Conservation (phyloP, 768 basidiomycete species). For the Suillus tomentosus region DNA sequence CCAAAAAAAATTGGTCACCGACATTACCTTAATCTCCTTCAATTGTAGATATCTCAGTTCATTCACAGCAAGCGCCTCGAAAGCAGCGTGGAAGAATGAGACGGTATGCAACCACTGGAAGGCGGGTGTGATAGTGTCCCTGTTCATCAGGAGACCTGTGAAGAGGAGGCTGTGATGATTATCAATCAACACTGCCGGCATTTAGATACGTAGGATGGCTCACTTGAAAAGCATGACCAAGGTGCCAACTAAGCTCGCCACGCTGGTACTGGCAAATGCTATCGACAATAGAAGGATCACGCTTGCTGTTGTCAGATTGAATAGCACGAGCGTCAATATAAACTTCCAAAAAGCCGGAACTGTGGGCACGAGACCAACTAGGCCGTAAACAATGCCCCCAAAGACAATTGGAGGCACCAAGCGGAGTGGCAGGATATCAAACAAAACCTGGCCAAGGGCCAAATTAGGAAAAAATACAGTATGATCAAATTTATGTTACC, state of each 20-base stretch:
- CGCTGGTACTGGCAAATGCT: slow-evolving; percentile 79
- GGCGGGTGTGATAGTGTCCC: slow-evolving; percentile 71
- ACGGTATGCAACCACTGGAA: slow-evolving; percentile 87
- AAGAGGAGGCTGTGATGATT: slow-evolving; percentile 73
- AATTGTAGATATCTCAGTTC: slow-evolving; percentile 92
- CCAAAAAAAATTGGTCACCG: background rate
- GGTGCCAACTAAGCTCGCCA: slow-evolving; percentile 93
- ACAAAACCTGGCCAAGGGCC: slow-evolving; percentile 64
- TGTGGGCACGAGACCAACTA: slow-evolving; percentile 92
- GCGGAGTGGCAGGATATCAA: slow-evolving; percentile 93
- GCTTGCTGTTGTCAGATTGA: slow-evolving; percentile 95
- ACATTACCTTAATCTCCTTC: slow-evolving; percentile 81
- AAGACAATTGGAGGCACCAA: slow-evolving; percentile 95
- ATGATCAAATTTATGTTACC: slow-evolving; percentile 36
- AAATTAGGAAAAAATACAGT: slow-evolving; percentile 4
- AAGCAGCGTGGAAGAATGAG: slow-evolving; percentile 99
- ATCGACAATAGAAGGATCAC: slow-evolving; percentile 91
- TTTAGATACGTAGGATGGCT: slow-evolving; percentile 34
- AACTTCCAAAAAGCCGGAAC: slow-evolving; percentile 97
- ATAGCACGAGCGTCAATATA: slow-evolving; percentile 91
- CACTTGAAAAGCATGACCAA: slow-evolving; percentile 98
- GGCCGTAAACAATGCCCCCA: slow-evolving; percentile 92
- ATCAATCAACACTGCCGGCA: slow-evolving; percentile 14
- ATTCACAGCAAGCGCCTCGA: slow-evolving; percentile 97
- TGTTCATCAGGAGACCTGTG: slow-evolving; percentile 94